Percentiles rank a stretch among this genome's conserved stretches.
These are phyloP conservation scores for Collybiopsis confluens DNA, from an alignment of 768 basidiomycete genomes.

Conservation along the genomic window DNA sequence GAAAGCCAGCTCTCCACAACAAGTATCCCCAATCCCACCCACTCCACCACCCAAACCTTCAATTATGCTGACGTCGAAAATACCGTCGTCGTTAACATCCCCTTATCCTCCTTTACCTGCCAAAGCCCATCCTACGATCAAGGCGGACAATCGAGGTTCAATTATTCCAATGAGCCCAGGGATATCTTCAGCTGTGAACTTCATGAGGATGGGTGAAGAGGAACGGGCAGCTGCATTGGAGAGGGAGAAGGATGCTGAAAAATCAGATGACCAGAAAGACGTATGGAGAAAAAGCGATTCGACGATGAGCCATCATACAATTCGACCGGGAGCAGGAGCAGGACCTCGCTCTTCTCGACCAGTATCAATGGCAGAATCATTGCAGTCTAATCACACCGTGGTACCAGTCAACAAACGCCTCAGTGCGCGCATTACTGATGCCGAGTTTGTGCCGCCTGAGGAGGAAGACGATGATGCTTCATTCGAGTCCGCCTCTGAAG, in stretches of 20 bases:
- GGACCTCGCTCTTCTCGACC: conserved; percentile 58
- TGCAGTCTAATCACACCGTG: conserved; percentile 70
- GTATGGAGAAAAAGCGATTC: conserved; percentile 80
- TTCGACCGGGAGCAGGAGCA: conserved; percentile 47
- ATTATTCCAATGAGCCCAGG: conserved; percentile 54
- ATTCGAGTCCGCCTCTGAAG: conserved; percentile 15
- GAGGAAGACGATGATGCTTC: conserved; percentile 54
- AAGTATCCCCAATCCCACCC: conserved; percentile 30
- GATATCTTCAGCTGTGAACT: conserved; percentile 55
- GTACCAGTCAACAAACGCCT: conserved; percentile 63
- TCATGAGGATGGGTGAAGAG: conserved; percentile 40
- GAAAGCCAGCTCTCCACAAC: conserved; percentile 20
- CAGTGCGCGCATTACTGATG: conserved; percentile 64
- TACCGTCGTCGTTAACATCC: conserved; percentile 15
- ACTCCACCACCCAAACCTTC: conserved; percentile 36
- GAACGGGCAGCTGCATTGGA: conserved; percentile 17
- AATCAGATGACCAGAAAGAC: conserved; percentile 49
- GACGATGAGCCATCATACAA: conserved; percentile 72
- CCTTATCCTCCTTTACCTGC: conserved; percentile 19
- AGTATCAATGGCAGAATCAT: conserved; percentile 73
- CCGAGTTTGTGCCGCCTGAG: conserved; percentile 63
- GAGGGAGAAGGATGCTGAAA: conserved; percentile 16
- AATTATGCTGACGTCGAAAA: conserved; percentile 18
- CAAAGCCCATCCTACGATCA: conserved; percentile 3
- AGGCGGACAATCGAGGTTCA: conserved; percentile 39